Evolutionary conservation across 1,284 basidiomycete species (phyloP).

Genomic region (Amylostereum areolatum): DNA sequence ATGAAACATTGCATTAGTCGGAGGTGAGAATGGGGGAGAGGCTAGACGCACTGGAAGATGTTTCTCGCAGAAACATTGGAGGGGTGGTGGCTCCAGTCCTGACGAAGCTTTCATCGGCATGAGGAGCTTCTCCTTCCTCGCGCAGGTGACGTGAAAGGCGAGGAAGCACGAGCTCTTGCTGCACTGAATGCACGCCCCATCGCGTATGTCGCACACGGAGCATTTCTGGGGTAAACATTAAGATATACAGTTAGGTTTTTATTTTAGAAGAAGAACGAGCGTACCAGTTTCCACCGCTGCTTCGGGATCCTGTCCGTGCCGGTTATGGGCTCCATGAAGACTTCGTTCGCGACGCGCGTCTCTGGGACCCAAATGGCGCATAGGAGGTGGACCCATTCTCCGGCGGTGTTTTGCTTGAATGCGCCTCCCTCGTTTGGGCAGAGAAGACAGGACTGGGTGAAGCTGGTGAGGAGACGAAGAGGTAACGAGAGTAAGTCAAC

Average conservation of each 20-base stretch:
- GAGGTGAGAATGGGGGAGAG: slow-evolving; percentile 7
- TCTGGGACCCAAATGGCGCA: slow-evolving; percentile 99
- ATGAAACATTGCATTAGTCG: slow-evolving; percentile 1
- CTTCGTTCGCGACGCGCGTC: slow-evolving; percentile 88
- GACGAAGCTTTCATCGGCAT: slow-evolving; percentile 85
- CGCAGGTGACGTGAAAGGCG: slow-evolving; percentile 96
- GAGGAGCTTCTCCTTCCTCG: slow-evolving; percentile 76
- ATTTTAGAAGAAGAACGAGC: slow-evolving; percentile 21
- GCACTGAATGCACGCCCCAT: slow-evolving; percentile 97
- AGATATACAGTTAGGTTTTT: background rate
- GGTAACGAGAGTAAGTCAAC: slow-evolving; percentile 21
- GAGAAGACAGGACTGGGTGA: slow-evolving; percentile 75
- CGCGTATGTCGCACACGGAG: slow-evolving; percentile 74
- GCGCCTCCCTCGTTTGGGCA: slow-evolving; percentile 97
- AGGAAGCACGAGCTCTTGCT: slow-evolving; percentile 87
- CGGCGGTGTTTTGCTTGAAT: slow-evolving; percentile 94
- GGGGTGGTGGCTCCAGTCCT: slow-evolving; percentile 60
- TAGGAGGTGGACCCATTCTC: slow-evolving; percentile 94
- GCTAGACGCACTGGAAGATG: slow-evolving; percentile 72
- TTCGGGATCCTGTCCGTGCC: slow-evolving; percentile 87
- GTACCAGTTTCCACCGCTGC: slow-evolving; percentile 88
- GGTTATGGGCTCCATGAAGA: slow-evolving; percentile 98
- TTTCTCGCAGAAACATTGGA: slow-evolving; percentile 82
- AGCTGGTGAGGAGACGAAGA: background rate
- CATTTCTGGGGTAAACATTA: slow-evolving; percentile 55